Evolutionary conservation across 1,139 yeast genomes (phyloP).

Genomic region (Suhomyces guaymorum): DNA sequence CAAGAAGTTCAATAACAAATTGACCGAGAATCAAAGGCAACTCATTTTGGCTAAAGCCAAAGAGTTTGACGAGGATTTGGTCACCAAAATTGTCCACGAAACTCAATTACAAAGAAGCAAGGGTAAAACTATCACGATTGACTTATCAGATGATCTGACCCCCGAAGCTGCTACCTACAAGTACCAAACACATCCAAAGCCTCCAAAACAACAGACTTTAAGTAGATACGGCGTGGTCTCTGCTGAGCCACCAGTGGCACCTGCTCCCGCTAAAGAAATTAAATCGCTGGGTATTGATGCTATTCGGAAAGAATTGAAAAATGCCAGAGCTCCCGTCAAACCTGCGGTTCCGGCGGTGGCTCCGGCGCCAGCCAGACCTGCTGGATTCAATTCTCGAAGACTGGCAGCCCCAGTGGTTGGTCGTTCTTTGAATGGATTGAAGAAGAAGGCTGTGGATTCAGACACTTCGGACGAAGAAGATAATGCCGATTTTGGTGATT

Average conservation of each 20-base stretch:
- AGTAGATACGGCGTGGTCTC: constrained; percentile 48
- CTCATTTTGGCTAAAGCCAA: constrained; percentile 60
- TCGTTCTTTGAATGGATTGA: constrained; percentile 38
- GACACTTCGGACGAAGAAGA: constrained; percentile 37
- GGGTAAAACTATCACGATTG: constrained; percentile 8
- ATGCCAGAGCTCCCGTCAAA: constrained; percentile 22
- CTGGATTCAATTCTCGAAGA: constrained; percentile 68
- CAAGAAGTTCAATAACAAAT: constrained; percentile 63
- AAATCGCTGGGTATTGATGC: constrained; percentile 42
- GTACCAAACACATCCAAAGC: constrained; percentile 26
- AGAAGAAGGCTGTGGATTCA: constrained; percentile 30
- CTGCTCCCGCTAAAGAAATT: constrained; percentile 36
- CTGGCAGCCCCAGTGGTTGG: constrained; percentile 29
- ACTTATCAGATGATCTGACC: constrained; percentile 14
- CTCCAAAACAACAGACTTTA: constrained; percentile 49
- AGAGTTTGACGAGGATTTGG: constrained; percentile 52
- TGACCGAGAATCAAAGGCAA: constrained; percentile 58
- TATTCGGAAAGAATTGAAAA: constrained; percentile 40
- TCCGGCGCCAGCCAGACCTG: constrained; percentile 75
- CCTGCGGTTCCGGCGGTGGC: constrained; percentile 36
- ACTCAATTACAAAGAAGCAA: constrained; percentile 36
- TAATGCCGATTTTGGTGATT: constrained; percentile 43
- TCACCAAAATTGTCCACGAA: constrained; percentile 51
- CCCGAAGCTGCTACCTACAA: constrained; percentile 28
- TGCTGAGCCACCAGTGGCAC: constrained; percentile 40